Evolutionary conservation across 2,329 filamentous ascomycete species (phyloP), one percentile per base, ranked within the genome.

Genomic region (Xylaria sp.): DNA sequence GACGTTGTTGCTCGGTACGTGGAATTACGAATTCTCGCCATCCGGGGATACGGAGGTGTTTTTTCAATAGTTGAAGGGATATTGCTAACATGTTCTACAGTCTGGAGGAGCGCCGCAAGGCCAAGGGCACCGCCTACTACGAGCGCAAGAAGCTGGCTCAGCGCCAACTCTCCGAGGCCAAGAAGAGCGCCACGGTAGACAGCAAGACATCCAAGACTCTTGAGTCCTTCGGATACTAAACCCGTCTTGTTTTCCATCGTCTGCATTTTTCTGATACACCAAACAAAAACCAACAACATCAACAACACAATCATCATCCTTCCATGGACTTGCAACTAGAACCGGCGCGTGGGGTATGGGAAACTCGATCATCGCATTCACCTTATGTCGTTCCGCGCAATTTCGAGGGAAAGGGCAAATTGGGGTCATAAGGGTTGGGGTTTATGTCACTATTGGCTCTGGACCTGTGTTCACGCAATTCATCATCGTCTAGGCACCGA

Each of bases 71-170:
- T 14, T 25, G 14, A 7, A 51, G 42, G 9, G n/a, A 37, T 12
- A 40, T 40, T 11, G 42, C 62, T 68, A 57, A 71, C 73, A 69
- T 61, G 33, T n/a, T 42, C 54, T 64, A 74, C 77, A 98, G 95
- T 84, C 89, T 99, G 78, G 95, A 99, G 89, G 95, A 99, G 89
- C 89, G 94, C 84, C 92, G 95, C 87, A 99, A 99, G 89, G 94
- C 96, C 83, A 99, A 98, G 92, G 91, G 93, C 78, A 89, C 91
- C 75, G 95, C 95, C 81, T 99, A 97, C 91, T 98, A 98, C 89
- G 94, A 96, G 88, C 93, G 94, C 89, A 99, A 98, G 95, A 97
- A 96, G 92, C 88, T 92, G 74, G 91, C 91, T 75, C 88, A 90
- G 80, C 92, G 91, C 87, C 92, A 96, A 86, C 84, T 97, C 75